Evolutionary conservation across 805 yeast genomes (phyloP).

Genomic region (Grigorovia jiainica): DNA sequence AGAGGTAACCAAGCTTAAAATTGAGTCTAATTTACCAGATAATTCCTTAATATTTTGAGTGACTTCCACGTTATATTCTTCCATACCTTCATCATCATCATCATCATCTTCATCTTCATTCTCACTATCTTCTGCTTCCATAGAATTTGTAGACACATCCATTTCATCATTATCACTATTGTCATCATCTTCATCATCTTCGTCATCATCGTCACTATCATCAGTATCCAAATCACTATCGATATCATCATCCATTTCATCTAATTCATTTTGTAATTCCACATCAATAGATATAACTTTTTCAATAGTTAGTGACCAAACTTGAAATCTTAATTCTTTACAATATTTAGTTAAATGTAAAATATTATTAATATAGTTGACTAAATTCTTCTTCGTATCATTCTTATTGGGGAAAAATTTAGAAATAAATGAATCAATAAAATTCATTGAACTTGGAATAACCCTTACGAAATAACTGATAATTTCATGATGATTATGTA

Average conservation of each 20-base stretch:
- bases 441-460: conserved; percentile 73
- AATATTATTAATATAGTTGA: conserved; percentile 59
- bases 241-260: conserved; percentile 71
- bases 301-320: conserved; percentile 78
- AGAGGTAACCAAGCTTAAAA: conserved; percentile 49
- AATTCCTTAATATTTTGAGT: conserved; percentile 41
- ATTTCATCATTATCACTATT: conserved; percentile 26
- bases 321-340: conserved; percentile 58
- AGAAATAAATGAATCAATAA: conserved; percentile 49
- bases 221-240: conserved; percentile 39
- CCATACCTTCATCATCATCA: conserved; percentile 31
- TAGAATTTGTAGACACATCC: conserved; percentile 16
- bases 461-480: conserved; percentile 54
- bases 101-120: conserved; percentile 25
- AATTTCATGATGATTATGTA: conserved; percentile 51
- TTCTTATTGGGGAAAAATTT: conserved; percentile 74
- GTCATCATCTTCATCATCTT: conserved; percentile 27
- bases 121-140: conserved; percentile 25
- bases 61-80: conserved; percentile 40
- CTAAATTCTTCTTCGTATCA: conserved; percentile 41
- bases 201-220: conserved; percentile 27
- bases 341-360: conserved; percentile 57
- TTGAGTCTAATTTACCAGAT: conserved; percentile 61
- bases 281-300: conserved; percentile 81
- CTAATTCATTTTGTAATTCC: conserved; percentile 80